Base-by-base conservation (phyloP, 768 basidiomycete species). In the Kwoniella mangroviensis region DNA sequence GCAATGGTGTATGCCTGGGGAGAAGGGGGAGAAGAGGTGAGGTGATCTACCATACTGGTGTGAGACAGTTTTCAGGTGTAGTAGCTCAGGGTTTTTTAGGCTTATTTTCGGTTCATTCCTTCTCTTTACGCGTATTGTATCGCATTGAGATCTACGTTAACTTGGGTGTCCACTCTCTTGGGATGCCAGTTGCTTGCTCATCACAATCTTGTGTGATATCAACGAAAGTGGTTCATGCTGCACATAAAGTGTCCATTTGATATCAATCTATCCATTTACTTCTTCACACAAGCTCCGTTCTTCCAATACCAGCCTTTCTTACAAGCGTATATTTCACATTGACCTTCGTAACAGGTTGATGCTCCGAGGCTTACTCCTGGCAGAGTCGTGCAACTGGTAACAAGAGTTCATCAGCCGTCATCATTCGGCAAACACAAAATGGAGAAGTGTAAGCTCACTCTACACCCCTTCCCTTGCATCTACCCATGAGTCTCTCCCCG, bases 321-420 rank as follows among this genome's bases (percentile, higher is more conserved):
- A 43, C 60, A 61, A 1, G n/a, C 40, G 24, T 61, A 61, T 43
- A 43, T 7, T 1, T 42, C 60, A 3, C 60, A 61, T 43, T 61
- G 19, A 1, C 60, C 60, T 41, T 42, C n/a, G 17, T 40, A 61
- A 3, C 60, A 61, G 1, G 60, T 61, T 0, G 41, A 42, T 21
- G 60, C 60, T 17, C 60, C 60, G 15, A 40, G 40, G 2, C 41
- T 19, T 40, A 61, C 60, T 11, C 60, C 60, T 42, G 40, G 40
- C 24, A 61, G 13, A n/a, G 40, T 21, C 4, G 60, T 41, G 42
- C 60, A 61, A n/a, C 60, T 61, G 34, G 28, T 4, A 22, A 13
- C n/a, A 13, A n/a, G 55, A 26, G 22, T 22, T 22, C 10, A 57
- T 22, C 55, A 15, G 24, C 13, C 9, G 13, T 26, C 9, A 21